Percentiles rank a stretch among this genome's conserved stretches.
Conservation (phyloP, 345 rosid species). For the Adansonia digitata region DNA sequence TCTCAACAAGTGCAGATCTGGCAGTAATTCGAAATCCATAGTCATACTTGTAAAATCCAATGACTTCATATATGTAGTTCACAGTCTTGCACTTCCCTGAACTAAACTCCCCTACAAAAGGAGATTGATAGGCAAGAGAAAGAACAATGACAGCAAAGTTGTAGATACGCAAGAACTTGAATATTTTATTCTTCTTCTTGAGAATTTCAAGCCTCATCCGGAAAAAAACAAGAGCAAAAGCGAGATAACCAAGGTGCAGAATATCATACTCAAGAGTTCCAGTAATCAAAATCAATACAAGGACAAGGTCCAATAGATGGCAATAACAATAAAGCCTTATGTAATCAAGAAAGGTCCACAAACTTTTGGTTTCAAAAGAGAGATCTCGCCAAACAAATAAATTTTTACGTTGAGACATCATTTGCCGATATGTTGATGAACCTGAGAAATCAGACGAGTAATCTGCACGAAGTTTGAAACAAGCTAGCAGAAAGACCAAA, state of each 20-base stretch:
- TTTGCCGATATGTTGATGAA: constrained; percentile 72
- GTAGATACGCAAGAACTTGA: constrained; percentile 92
- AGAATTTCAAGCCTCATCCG: constrained; percentile 90
- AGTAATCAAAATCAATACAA: constrained; percentile 77
- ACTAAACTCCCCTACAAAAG: constrained; percentile 77
- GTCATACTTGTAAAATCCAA: constrained; percentile 93
- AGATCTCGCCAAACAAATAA: constrained; percentile 90
- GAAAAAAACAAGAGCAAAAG: constrained; percentile 88
- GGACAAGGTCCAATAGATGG: constrained; percentile 91
- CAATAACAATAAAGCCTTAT: constrained; percentile 82
- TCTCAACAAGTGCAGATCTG: constrained; percentile 93
- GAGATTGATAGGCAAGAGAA: constrained; percentile 96
- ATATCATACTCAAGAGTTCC: constrained; percentile 96
- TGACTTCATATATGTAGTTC: constrained; percentile 66
- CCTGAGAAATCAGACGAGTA: constrained; percentile 61
- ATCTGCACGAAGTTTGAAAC: constrained; percentile 92
- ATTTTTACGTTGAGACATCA: constrained; percentile 74
- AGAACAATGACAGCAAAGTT: constrained; percentile 77
- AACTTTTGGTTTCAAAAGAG: constrained; percentile 91
- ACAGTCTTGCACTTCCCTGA: constrained; percentile 50
- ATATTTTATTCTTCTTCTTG: constrained; percentile 83
- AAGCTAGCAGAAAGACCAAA: constrained; percentile 70
- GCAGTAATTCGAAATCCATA: constrained; percentile 92
- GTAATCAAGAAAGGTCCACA: constrained; percentile 96
- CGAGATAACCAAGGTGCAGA: constrained; percentile 97